Percentiles rank a stretch among this genome's conserved stretches.
phyloP scores from a whole-genome alignment of 225 moss, liverwort and hornwort genomes.

The Neckera pumila region DNA sequence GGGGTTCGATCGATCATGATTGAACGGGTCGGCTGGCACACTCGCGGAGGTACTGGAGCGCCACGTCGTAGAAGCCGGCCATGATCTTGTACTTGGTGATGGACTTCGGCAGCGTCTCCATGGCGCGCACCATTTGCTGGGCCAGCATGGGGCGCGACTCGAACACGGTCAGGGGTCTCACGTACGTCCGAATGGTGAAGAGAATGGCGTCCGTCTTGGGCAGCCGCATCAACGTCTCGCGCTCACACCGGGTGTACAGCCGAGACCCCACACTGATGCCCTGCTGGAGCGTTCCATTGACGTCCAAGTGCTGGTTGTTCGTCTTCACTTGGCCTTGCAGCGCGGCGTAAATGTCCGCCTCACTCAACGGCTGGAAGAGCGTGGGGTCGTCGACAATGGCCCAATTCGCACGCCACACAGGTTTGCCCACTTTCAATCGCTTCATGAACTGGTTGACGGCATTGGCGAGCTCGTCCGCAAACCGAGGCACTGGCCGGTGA shows the following conservation, averaged over 20 bases:
- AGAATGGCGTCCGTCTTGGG: slow-evolving; percentile 59
- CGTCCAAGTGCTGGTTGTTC: slow-evolving; percentile 5
- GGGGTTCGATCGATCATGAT: not conserved
- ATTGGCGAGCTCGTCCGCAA: slow-evolving; percentile 39
- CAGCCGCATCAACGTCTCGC: slow-evolving; percentile 58
- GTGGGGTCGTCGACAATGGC: slow-evolving; percentile 55
- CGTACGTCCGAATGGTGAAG: slow-evolving; percentile 69
- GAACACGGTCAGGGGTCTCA: slow-evolving; percentile 57
- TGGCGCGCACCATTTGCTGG: slow-evolving; percentile 35
- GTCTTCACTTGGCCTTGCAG: slow-evolving; percentile 26
- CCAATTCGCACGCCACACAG: slow-evolving; percentile 75
- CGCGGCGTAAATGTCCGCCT: slow-evolving; percentile 61
- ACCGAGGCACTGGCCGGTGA: slow-evolving; percentile 63
- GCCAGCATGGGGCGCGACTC: slow-evolving; percentile 48
- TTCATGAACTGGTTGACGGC: slow-evolving; percentile 45
- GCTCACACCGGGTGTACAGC: slow-evolving; percentile 58
- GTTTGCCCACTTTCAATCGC: slow-evolving; percentile 57
- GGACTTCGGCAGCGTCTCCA: slow-evolving; percentile 51
- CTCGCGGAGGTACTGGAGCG: slow-evolving; percentile 39
- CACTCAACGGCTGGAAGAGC: slow-evolving; percentile 55
- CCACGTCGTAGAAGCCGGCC: slow-evolving; percentile 46
- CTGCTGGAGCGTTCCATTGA: not conserved
- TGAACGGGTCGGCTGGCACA: slow-evolving; percentile 17
- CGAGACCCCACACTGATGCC: slow-evolving; percentile 35
- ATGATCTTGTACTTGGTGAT: slow-evolving; percentile 67